Conservation (phyloP, 495 filamentous ascomycete genomes). For the Chaetomium tenue region DNA sequence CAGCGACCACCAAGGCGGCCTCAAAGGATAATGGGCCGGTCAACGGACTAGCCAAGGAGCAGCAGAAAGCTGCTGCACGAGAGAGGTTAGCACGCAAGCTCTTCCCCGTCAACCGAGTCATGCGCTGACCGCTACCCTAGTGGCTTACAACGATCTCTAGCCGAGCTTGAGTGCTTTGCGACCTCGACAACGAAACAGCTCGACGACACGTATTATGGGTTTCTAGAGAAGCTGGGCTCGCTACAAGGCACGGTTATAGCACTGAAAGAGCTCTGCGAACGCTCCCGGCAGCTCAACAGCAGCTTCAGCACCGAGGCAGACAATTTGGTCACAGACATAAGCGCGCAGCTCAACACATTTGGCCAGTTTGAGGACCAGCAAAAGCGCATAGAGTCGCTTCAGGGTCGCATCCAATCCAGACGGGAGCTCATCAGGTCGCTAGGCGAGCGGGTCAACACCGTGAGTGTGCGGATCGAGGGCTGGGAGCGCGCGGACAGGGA, state of each 20-base stretch:
- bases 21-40: slow-evolving; percentile 36
- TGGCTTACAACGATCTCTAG: slow-evolving; percentile 44
- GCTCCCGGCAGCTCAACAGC: slow-evolving; percentile 58
- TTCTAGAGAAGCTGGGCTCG: slow-evolving; percentile 71
- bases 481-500: slow-evolving; percentile 71
- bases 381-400: slow-evolving; percentile 61
- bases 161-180: slow-evolving; percentile 46
- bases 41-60: slow-evolving; percentile 41
- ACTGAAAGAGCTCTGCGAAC: slow-evolving; percentile 67
- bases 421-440: slow-evolving; percentile 63
- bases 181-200: slow-evolving; percentile 65
- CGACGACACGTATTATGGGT: slow-evolving; percentile 83
- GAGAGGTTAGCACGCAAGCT: slow-evolving; percentile 40
- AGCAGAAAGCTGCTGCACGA: slow-evolving; percentile 40
- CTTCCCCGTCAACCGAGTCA: slow-evolving; percentile 18
- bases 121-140: slow-evolving; percentile 27
- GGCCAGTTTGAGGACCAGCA: slow-evolving; percentile 70
- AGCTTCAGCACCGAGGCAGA: slow-evolving; percentile 63
- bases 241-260: slow-evolving; percentile 65
- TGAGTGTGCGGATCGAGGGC: slow-evolving; percentile 61
- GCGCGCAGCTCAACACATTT: slow-evolving; percentile 63
- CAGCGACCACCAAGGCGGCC: slow-evolving; percentile 4
- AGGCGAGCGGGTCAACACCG: slow-evolving; percentile 62
- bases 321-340: slow-evolving; percentile 60
- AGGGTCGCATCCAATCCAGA: slow-evolving; percentile 62